Base-by-base conservation (phyloP, 306 rosid species). In the Casuarina glauca region DNA sequence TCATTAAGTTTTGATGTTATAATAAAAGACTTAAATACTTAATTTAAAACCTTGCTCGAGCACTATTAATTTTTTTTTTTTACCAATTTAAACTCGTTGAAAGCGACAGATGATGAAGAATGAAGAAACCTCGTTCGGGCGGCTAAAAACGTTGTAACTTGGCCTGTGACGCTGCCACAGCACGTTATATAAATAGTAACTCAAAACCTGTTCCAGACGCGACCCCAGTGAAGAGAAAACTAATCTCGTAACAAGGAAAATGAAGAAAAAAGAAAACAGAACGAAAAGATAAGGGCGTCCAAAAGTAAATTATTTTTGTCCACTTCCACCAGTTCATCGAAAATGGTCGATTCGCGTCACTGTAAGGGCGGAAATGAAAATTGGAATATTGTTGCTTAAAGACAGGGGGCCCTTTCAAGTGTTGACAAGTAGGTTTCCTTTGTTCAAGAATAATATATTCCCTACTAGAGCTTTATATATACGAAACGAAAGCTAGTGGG, bases 391-490 rank as follows among this genome's bases (percentile, higher is more conserved):
- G 11, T 49, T 32, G 49, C 5, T 6, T 45, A 6, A 44, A 43
- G 20, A 26, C 6, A 11, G 62, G 32, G 0, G 11, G n/a, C 3
- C 19, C 45, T 45, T 2, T 39, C 44, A n/a, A 70, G 67, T 57
- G 80, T 70, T 82, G 86, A 74, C 83, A 83, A 74, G 77, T 70
- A 55, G 44, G 7, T 1, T 32, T 6, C 9, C 5, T 70, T 32
- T 26, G 32, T 26, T 26, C 20, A 49, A 70, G 42, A 70, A 19
- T 70, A 70, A 6, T 70, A 20, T 49, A 48, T 2, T 26, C 5
- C 19, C 58, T 38, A 41, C 36, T 32, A 71, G 75, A 57, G 78
- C 75, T 76, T 79, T 79, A 75, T 79, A 66, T 82, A 76, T 46
- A 9, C 36, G 52, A 11, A 13, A 66, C 1, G 58, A 11, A 26